A percentile compares a stretch with the other conserved stretches of the same genome.
Evolutionary conservation across 352 stramenopile genomes (phyloP).

Genomic region (Thraustochytrium striatum): DNA sequence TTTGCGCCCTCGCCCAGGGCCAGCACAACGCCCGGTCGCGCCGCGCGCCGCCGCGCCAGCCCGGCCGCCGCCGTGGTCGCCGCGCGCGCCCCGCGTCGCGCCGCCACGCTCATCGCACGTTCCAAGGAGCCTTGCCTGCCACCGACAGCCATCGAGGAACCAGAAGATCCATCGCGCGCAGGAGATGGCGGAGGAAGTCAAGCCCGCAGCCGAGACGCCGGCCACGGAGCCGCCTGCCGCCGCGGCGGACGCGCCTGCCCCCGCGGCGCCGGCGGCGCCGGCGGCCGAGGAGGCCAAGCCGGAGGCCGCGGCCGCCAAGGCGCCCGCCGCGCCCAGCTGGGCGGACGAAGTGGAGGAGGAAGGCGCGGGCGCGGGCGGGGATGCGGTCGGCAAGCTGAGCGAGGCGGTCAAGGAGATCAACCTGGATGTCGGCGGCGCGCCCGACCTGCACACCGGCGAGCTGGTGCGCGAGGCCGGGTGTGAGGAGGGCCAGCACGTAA

Average conservation of each 20-base stretch:
- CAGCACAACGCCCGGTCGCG: background rate
- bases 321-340: background rate
- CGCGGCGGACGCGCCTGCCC: background rate
- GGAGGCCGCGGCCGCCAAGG: background rate
- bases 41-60: background rate
- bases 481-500: slow-evolving; percentile 5
- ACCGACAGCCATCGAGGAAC: no score
- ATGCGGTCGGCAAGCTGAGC: background rate
- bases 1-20: background rate
- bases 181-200: no score
- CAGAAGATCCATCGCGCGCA: no score
- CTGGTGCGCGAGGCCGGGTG: slow-evolving; percentile 42
- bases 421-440: slow-evolving; percentile 27
- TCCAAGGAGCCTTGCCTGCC: no score
- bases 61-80: background rate
- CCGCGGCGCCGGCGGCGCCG: background rate
- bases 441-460: slow-evolving; percentile 35
- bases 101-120: background rate
- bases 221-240: background rate
- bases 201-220: no score
- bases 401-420: background rate
- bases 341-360: slow-evolving; percentile 34
- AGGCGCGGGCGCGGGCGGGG: background rate
- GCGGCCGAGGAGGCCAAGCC: background rate
- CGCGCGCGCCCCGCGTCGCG: background rate